phyloP scores from a whole-genome alignment of 768 basidiomycete genomes.

The Plicaturopsis crispa region DNA sequence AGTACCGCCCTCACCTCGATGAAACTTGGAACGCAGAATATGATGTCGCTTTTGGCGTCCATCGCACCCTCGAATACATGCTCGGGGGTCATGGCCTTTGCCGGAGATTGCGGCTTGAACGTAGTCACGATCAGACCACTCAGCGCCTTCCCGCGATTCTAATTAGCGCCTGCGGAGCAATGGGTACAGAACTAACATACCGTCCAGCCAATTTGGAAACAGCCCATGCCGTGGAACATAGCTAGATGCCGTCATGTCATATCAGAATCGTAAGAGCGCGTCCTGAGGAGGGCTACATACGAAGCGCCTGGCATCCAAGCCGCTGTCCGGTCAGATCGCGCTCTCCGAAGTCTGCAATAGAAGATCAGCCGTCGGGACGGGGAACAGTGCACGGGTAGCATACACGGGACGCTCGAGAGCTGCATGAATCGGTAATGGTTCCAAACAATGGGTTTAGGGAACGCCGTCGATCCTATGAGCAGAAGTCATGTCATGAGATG shows the following conservation, averaged over 20 bases:
- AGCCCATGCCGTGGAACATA: conserved; percentile 22
- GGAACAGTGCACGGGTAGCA: too few species aligned
- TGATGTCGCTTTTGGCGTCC: conserved; percentile 14
- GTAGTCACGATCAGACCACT: conserved; percentile 15
- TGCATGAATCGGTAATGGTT: conserved; percentile 8
- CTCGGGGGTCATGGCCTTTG: conserved; percentile 17
- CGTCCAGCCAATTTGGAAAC: conserved; percentile 14
- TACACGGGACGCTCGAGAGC: conserved; percentile 9
- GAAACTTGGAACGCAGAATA: conserved; percentile 20
- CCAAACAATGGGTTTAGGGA: conserved; percentile 16
- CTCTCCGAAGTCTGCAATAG: conserved; percentile 13
- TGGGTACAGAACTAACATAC: too few species aligned
- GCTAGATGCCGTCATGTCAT: conserved; percentile 15
- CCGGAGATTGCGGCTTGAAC: conserved; percentile 17
- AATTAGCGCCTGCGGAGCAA: too few species aligned
- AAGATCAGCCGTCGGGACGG: too few species aligned
- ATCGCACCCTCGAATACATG: conserved; percentile 12
- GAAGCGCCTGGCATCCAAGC: too few species aligned
- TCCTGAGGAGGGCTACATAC: too few species aligned
- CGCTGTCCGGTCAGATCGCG: conserved; percentile 15
- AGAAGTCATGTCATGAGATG: background rate
- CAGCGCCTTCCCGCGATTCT: background rate
- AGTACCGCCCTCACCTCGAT: conserved; percentile 17
- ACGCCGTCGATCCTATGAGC: conserved; percentile 16
- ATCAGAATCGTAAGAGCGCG: too few species aligned